Base-by-base conservation (phyloP, 2,329 filamentous ascomycete species). In the Leptographium flavum region DNA sequence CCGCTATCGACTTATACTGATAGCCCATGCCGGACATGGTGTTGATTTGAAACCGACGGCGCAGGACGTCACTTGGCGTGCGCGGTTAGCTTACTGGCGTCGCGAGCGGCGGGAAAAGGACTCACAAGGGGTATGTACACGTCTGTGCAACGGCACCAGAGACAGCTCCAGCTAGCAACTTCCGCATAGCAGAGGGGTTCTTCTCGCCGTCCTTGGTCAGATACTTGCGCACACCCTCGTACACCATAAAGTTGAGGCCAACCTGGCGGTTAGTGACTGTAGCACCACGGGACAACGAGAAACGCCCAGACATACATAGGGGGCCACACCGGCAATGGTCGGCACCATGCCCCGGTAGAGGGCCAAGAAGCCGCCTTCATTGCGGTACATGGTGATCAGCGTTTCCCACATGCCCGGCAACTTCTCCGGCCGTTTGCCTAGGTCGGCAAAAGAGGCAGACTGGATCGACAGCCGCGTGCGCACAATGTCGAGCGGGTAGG, bases 11-110 rank as follows among this genome's bases (percentile, higher is more conserved):
- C 57, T 84, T 87, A 68, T 98, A 98, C 60, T 90, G 79, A 64
- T 95, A 96, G 42, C 92, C 92, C 80, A 98, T 90, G 43, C 92
- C 92, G 40, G 84, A 87, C 92, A 98, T 98, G 45, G 92, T 95
- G 65, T 98, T 98, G 67, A 98, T 92, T 60, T 98, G 92, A 62
- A 98, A 98, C 42, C 92, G 78, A 49, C 92, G 80, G 28, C 92
- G 84, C 45, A 98, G 71, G 3, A 98, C 90, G 59, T 94, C 88
- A 60, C 86, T 92, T 9, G 13, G 40, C 5, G 58, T 49, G 60
- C 11, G 9, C 5, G 23, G 32, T 43, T 15, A 43, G 33, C n/a
- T n/a, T 30, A 23, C 27, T 8, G 21, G 28, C 14, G 1, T 7
- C 13, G 11, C n/a, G 5, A 9, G 27, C 10, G 15, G 10, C 35